These are phyloP conservation scores for Auricularia sp. DNA, from an alignment of 768 basidiomycete genomes.

Conservation along the genomic window DNA sequence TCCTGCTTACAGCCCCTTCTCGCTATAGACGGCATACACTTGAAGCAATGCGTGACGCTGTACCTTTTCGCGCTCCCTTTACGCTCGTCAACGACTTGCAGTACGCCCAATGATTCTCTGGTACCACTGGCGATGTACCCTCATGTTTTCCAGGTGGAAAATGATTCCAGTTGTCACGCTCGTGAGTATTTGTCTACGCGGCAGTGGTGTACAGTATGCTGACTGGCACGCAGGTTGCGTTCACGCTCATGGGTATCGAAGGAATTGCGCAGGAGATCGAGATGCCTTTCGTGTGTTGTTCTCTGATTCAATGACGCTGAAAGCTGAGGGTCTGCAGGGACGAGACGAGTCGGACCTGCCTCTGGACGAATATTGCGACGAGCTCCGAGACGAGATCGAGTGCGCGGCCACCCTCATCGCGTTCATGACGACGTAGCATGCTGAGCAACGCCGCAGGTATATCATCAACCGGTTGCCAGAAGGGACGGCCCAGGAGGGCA, in stretches of 20 bases:
- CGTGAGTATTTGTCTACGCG: background rate
- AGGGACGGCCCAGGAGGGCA: conserved; percentile 22
- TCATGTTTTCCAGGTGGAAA: conserved; percentile 39
- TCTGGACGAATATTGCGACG: conserved; percentile 79
- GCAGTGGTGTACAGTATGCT: no score
- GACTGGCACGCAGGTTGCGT: conserved; percentile 36
- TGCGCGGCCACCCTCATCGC: conserved; percentile 26
- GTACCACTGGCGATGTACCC: background rate
- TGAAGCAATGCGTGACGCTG: conserved; percentile 90
- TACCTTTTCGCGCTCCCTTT: conserved; percentile 86
- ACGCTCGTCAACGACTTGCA: conserved; percentile 71
- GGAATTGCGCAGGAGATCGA: conserved; percentile 94
- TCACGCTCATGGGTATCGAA: conserved; percentile 91
- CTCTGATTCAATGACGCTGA: conserved; percentile 4
- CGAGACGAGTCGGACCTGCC: conserved; percentile 59
- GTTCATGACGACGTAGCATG: background rate
- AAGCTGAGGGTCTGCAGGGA: conserved; percentile 29
- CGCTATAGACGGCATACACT: conserved; percentile 66
- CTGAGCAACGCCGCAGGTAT: conserved; percentile 34
- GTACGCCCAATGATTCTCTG: conserved; percentile 6
- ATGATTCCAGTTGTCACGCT: conserved; percentile 76
- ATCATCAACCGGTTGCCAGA: conserved; percentile 63
- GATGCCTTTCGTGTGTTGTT: conserved; percentile 74
- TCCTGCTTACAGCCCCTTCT: background rate
- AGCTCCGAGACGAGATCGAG: conserved; percentile 79